These are phyloP conservation scores for Waltiozyma sp. DNA, from an alignment of 1,139 yeast genomes.

Conservation along the genomic window DNA sequence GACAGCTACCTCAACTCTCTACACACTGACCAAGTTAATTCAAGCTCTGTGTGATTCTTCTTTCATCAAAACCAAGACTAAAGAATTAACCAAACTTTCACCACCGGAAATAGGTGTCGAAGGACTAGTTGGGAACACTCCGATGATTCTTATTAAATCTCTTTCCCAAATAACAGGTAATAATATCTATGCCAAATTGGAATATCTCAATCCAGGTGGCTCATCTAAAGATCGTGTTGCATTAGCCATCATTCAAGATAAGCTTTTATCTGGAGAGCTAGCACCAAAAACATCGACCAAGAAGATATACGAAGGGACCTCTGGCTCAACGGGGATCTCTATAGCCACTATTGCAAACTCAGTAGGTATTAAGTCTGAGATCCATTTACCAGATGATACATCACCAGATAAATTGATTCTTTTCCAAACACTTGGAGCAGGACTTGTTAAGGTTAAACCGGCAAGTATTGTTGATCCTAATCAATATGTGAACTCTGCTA, in stretches of 20 bases:
- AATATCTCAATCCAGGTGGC: constrained; percentile 85
- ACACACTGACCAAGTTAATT: constrained; percentile 4
- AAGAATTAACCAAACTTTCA: constrained; percentile 10
- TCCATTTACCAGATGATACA: constrained; percentile 93
- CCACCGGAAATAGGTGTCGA: constrained; percentile 33
- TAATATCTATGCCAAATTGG: constrained; percentile 78
- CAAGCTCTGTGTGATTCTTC: background rate
- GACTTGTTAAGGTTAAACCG: constrained; percentile 81
- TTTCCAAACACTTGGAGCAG: constrained; percentile 68
- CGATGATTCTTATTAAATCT: constrained; percentile 66
- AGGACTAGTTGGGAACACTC: constrained; percentile 81
- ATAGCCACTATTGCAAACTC: constrained; percentile 83
- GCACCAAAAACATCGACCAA: constrained; percentile 12
- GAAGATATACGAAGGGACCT: constrained; percentile 83
- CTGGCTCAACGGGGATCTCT: constrained; percentile 93
- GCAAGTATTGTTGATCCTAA: constrained; percentile 91
- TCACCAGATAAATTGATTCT: constrained; percentile 70
- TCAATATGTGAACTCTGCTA: constrained; percentile 87
- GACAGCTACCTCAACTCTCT: constrained; percentile 9
- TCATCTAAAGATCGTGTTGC: constrained; percentile 95
- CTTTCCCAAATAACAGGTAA: constrained; percentile 71
- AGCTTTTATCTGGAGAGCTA: constrained; percentile 49
- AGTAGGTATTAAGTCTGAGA: constrained; percentile 80
- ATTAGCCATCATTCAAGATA: constrained; percentile 61
- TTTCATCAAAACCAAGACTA: background rate